phyloP scores from a whole-genome alignment of 208 protist genomes.

The Leishmania arabica region DNA sequence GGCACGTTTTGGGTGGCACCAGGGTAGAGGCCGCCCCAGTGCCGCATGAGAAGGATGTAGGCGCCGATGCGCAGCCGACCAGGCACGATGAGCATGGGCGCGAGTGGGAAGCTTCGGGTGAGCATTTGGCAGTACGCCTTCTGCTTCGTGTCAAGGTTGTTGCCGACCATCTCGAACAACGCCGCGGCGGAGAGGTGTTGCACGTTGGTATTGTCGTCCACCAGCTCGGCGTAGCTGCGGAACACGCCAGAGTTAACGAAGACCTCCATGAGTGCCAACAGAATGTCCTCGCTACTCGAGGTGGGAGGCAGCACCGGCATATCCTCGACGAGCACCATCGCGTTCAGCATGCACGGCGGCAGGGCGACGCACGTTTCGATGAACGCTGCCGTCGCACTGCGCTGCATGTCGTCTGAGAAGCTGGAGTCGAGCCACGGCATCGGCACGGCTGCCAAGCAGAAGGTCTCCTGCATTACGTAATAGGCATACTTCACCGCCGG shows the following conservation, averaged over 20 bases:
- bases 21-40: conserved; percentile 33
- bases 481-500: conserved; percentile 69
- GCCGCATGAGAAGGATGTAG: conserved; percentile 27
- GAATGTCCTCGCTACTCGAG: conserved; percentile 34
- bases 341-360: conserved; percentile 57
- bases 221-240: conserved; percentile 35
- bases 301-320: conserved; percentile 41
- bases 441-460: conserved; percentile 47
- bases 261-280: conserved; percentile 49
- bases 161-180: conserved; percentile 27
- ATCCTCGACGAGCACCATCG: conserved; percentile 55
- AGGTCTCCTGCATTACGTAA: conserved; percentile 74
- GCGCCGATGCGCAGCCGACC: conserved; percentile 44
- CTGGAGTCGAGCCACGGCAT: conserved; percentile 66
- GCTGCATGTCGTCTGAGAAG: conserved; percentile 36
- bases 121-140: conserved; percentile 51
- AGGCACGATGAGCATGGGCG: conserved; percentile 40
- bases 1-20: conserved; percentile 8
- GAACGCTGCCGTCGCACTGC: conserved; percentile 53
- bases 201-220: conserved; percentile 1
- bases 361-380: conserved; percentile 60
- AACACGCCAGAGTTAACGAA: conserved; percentile 49
- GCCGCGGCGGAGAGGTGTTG: neutral
- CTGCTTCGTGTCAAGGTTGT: conserved; percentile 26
- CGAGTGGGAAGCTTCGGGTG: conserved; percentile 43